phyloP scores from a whole-genome alignment of 192 early-diverging fungal species.

The Kappamyces sp. region DNA sequence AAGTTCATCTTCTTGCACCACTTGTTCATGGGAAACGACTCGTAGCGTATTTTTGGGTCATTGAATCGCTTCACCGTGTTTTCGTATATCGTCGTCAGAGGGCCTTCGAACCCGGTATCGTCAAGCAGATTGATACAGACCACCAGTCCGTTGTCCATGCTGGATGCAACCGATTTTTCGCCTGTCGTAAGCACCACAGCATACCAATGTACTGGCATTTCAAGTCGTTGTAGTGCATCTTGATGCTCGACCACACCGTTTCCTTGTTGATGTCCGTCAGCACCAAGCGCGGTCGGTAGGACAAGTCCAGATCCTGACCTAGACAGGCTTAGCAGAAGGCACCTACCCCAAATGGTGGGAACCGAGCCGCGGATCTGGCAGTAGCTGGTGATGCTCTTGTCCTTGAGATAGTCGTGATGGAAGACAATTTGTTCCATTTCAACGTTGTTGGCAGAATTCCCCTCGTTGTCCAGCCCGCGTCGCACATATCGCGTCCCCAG shows the following conservation, averaged over 20 bases:
- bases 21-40: slow-evolving; percentile 49
- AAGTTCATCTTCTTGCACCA: slow-evolving; percentile 50
- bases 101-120: slow-evolving; percentile 39
- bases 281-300: slow-evolving; percentile 38
- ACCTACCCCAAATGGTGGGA: slow-evolving; percentile 47
- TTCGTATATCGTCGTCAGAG: slow-evolving; percentile 39
- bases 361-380: slow-evolving; percentile 49
- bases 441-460: slow-evolving; percentile 49
- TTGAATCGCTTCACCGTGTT: slow-evolving; percentile 28
- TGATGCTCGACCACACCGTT: slow-evolving; percentile 33
- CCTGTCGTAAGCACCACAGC: too few relatives aligned
- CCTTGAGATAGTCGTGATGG: slow-evolving; percentile 35
- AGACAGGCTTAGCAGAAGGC: too few relatives aligned
- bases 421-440: slow-evolving; percentile 60
- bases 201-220: slow-evolving; percentile 41
- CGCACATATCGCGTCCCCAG: slow-evolving; percentile 49
- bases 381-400: slow-evolving; percentile 33
- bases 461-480: slow-evolving; percentile 45
- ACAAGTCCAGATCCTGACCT: slow-evolving; percentile 42
- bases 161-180: slow-evolving; percentile 25
- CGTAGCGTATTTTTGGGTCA: slow-evolving; percentile 39
- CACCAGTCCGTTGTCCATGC: slow-evolving; percentile 30
- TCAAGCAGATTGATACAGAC: slow-evolving; percentile 52
- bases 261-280: slow-evolving; percentile 34
- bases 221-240: slow-evolving; percentile 41